Percentiles rank a stretch among this genome's conserved stretches.
These are phyloP conservation scores for Rhizophora apiculata DNA, from an alignment of 345 rosid genomes.

Conservation along the genomic window DNA sequence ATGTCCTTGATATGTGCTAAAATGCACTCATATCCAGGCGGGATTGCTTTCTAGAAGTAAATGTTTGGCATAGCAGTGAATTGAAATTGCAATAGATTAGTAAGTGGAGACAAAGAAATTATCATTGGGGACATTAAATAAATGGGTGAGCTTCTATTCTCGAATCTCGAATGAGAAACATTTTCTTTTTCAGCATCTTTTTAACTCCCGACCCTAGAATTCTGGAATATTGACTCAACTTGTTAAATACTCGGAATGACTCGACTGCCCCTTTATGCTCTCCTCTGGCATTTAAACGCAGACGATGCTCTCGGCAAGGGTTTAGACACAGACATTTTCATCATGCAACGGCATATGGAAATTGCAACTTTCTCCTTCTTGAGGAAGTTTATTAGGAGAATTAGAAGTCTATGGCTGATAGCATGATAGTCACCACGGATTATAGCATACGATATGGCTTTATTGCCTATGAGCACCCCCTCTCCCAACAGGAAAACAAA, in stretches of 20 bases:
- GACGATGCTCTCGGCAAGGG: no score
- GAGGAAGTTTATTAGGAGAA: no score
- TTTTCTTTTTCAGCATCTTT: slow-evolving; percentile 21
- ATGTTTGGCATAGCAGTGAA: neutral
- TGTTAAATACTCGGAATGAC: neutral
- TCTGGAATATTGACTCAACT: slow-evolving; percentile 20
- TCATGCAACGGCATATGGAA: no score
- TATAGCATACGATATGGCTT: no score
- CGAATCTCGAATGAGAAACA: slow-evolving; percentile 37
- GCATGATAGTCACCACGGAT: no score
- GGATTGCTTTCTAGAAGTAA: slow-evolving; percentile 18
- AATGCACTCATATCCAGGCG: slow-evolving; percentile 49
- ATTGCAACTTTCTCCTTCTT: no score
- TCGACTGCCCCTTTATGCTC: no score
- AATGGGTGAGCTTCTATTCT: slow-evolving; percentile 42
- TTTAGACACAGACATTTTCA: no score
- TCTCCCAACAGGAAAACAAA: no score
- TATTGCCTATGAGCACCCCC: no score
- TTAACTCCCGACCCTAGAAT: slow-evolving; percentile 9
- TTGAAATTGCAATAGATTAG: slow-evolving; percentile 2
- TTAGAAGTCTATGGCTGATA: no score
- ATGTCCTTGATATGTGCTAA: slow-evolving; percentile 38
- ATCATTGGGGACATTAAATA: neutral
- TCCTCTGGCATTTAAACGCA: no score
- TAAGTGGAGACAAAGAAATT: neutral